Percentiles rank a stretch among this genome's conserved stretches.
Conservation (phyloP, 148 eudicot genomes). For the Arctostaphylos glauca region DNA sequence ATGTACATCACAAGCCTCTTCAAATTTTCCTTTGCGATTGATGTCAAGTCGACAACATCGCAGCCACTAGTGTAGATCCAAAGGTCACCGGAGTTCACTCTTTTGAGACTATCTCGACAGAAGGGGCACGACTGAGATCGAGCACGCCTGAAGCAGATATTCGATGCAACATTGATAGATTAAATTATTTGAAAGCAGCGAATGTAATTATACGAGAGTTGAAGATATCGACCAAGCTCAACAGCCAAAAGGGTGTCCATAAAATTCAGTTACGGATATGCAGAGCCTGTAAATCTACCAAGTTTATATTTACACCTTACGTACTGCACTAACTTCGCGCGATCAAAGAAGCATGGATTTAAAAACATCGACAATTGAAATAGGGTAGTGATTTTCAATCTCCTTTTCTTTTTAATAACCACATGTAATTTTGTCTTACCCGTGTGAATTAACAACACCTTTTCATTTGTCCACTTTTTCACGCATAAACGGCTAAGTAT, state of each 20-base stretch:
- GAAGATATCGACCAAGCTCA: background rate
- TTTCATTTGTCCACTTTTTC: background rate
- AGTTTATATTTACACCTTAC: background rate
- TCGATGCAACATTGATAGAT: background rate
- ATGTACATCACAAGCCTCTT: slow-evolving; percentile 60
- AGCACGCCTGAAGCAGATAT: slow-evolving; percentile 38
- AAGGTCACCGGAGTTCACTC: slow-evolving; percentile 71
- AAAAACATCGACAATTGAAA: background rate
- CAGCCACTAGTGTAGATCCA: slow-evolving; percentile 63
- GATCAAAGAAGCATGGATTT: too few species aligned
- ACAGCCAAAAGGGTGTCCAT: background rate
- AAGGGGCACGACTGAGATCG: slow-evolving; percentile 87
- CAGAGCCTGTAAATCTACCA: background rate
- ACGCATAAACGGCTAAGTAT: background rate
- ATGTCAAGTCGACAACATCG: slow-evolving; percentile 50
- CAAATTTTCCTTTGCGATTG: slow-evolving; percentile 54
- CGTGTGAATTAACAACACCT: background rate
- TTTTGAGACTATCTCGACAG: slow-evolving; percentile 71
- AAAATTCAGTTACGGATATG: background rate
- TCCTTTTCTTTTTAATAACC: background rate
- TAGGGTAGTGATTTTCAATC: background rate
- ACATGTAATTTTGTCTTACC: background rate
- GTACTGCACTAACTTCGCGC: background rate
- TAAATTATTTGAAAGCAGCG: background rate
- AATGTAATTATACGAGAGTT: background rate